These are phyloP conservation scores for Diplodia corticola DNA, from an alignment of 2,329 filamentous ascomycete species.

Conservation along the genomic window DNA sequence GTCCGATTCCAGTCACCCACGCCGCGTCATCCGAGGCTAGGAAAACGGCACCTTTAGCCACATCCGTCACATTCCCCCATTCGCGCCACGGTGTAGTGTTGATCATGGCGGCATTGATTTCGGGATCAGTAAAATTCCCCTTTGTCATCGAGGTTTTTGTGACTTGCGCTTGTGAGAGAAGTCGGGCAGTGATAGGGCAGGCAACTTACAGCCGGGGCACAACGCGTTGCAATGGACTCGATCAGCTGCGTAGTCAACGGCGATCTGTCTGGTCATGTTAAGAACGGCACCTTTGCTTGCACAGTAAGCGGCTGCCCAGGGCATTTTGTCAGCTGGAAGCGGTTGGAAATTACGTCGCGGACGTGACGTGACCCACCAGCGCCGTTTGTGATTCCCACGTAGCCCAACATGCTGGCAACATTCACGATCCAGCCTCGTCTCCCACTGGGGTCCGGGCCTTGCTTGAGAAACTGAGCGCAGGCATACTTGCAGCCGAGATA, in stretches of 20 bases:
- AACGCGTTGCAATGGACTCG: constrained; percentile 47
- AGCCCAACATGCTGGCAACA: constrained; percentile 37
- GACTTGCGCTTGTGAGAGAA: constrained; percentile 27
- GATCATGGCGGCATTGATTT: constrained; percentile 12
- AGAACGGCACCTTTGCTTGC: constrained; percentile 51
- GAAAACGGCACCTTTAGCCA: constrained; percentile 42
- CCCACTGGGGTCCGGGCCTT: constrained; percentile 31
- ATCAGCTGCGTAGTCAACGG: constrained; percentile 45
- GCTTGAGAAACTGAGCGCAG: constrained; percentile 39
- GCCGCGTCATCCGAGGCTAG: constrained; percentile 47
- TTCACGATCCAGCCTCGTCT: constrained; percentile 44
- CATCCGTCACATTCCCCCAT: constrained; percentile 29
- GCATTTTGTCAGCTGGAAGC: constrained; percentile 26
- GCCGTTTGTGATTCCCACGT: constrained; percentile 30
- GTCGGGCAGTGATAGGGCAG: not conserved
- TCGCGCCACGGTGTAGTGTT: constrained; percentile 34
- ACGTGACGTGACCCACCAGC: not conserved
- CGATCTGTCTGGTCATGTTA: constrained; percentile 48
- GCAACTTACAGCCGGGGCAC: constrained; percentile 44
- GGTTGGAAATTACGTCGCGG: too few relatives aligned
- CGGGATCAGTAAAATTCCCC: constrained; percentile 29
- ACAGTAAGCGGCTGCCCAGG: constrained; percentile 39
- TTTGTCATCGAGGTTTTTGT: constrained; percentile 39
- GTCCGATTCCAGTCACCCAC: constrained; percentile 44
- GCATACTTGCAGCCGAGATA: constrained; percentile 45